Percentiles rank a stretch among this genome's conserved stretches.
phyloP scores from a whole-genome alignment of 768 basidiomycete species.

The Russula abietina region DNA sequence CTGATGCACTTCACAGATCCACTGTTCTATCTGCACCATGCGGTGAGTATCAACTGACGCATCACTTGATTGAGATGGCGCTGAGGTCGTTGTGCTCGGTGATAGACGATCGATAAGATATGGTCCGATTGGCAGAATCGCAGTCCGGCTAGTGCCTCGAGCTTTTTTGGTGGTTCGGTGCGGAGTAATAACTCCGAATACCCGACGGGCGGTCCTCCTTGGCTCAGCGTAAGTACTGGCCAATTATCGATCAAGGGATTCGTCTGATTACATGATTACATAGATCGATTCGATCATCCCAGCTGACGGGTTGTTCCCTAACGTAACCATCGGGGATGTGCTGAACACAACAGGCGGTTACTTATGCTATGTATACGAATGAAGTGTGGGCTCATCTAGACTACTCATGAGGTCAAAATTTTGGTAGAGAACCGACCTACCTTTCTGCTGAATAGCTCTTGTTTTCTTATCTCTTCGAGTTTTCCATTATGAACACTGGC shows the following conservation, averaged over 20 bases:
- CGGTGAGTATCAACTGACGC: slow-evolving; percentile 23
- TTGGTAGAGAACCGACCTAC: too few relatives aligned
- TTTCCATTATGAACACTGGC: too few relatives aligned
- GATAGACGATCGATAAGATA: slow-evolving; percentile 35
- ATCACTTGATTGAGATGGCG: neutral
- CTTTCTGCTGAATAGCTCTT: too few relatives aligned
- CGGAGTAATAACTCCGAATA: slow-evolving; percentile 26
- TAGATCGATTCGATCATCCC: slow-evolving; percentile 31
- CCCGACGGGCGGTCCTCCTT: slow-evolving; percentile 28
- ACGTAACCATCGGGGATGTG: slow-evolving; percentile 29
- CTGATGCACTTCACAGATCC: slow-evolving; percentile 28
- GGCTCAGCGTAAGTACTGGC: slow-evolving; percentile 24
- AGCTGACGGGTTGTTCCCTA: slow-evolving; percentile 28
- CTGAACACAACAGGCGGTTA: slow-evolving; percentile 31
- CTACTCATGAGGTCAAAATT: too few relatives aligned
- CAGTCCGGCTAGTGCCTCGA: slow-evolving; percentile 26
- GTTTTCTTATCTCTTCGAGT: too few relatives aligned
- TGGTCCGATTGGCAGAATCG: slow-evolving; percentile 36
- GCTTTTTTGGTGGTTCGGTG: slow-evolving; percentile 33
- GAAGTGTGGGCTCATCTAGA: neutral
- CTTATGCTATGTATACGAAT: slow-evolving; percentile 37
- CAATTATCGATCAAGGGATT: neutral
- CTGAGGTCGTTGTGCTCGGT: neutral
- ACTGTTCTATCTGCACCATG: slow-evolving; percentile 35
- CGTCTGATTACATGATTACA: neutral